phyloP scores from a whole-genome alignment of 1,284 basidiomycete genomes.

The Trichosporon inkin region DNA sequence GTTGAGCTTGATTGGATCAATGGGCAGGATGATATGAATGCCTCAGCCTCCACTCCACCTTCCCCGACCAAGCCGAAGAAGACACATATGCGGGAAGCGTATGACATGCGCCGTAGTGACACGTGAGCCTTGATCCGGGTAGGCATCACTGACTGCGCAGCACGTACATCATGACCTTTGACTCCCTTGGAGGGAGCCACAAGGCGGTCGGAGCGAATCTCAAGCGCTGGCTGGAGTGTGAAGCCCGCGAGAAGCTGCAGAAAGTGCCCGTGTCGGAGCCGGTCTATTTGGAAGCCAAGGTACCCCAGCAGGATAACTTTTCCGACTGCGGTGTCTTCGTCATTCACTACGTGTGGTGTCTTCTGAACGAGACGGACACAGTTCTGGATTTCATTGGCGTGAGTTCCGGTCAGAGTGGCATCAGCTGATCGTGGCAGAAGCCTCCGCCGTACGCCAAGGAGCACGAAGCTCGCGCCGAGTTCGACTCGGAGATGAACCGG shows the following conservation, averaged over 20 bases:
- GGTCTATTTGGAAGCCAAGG: conserved; percentile 33
- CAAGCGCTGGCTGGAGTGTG: conserved; percentile 64
- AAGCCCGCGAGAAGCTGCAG: conserved; percentile 73
- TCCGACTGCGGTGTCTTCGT: conserved; percentile 55
- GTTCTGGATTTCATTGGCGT: conserved; percentile 43
- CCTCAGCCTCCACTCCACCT: background rate
- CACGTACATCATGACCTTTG: conserved; percentile 76
- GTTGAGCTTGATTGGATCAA: conserved; percentile 1
- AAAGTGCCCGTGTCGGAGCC: conserved; percentile 50
- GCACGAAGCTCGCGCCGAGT: conserved; percentile 12
- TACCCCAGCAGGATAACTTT: conserved; percentile 53
- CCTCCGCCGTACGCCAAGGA: conserved; percentile 22
- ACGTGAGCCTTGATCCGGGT: conserved; percentile 21
- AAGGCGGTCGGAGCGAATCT: conserved; percentile 61
- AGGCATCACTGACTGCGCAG: conserved; percentile 48
- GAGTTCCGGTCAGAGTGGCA: conserved; percentile 8
- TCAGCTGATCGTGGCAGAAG: conserved; percentile 15
- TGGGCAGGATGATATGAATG: background rate
- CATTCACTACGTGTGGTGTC: conserved; percentile 47
- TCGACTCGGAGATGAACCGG: conserved; percentile 9
- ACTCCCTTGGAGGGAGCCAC: conserved; percentile 75
- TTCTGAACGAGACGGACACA: conserved; percentile 36
- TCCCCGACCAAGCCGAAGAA: background rate
- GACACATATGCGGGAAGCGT: conserved; percentile 13
- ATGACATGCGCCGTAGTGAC: conserved; percentile 22